Evolutionary conservation across 768 basidiomycete species (phyloP), one percentile per base, ranked within the genome.

Genomic region (Boletus barrowsii): DNA sequence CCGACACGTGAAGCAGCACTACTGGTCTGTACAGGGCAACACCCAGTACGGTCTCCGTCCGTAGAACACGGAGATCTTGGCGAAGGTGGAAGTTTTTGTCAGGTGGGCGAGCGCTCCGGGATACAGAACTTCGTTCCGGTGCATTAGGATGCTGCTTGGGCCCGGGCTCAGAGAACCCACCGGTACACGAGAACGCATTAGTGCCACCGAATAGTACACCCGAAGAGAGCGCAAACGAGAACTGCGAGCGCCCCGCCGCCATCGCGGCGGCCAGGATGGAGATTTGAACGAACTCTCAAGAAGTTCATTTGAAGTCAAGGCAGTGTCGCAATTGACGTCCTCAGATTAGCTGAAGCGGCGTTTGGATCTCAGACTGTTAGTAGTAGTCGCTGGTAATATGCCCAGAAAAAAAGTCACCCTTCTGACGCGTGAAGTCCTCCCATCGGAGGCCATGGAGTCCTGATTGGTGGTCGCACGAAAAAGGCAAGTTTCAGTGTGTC

Each of bases 221-320:
- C 64, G 65, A 32, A 17, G 54, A 56, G 53, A 53, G 47, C 65
- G 64, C 59, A 61, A 11, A 53, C 53, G 10, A 55, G 63, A 65
- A 57, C 48, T 39, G 36, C 32, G 11, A 24, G 43, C 18, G 50
- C 17, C 54, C 65, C 64, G 64, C 55, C 52, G 65, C 64, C 65
- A 53, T 67, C 65, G 64, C 59, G 48, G 65, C 63, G 59, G 62
- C 10, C 36, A 56, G 45, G 47, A 61, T 61, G 56, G 56, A 64
- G 50, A 67, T 67, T 51, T 48, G 47, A 40, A 47, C 55, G n/a
- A 37, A 43, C 22, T 18, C 2, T n/a, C 42, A 22, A 41, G 18
- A 53, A 55, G 49, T n/a, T 55, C 44, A 24, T 44, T 49, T 30
- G 46, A 50, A 15, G 53, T 52, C 20, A 39, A 49, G 42, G 24